These are phyloP conservation scores for Blastocystis sp. DNA, from an alignment of 352 stramenopile species.

Conservation along the genomic window DNA sequence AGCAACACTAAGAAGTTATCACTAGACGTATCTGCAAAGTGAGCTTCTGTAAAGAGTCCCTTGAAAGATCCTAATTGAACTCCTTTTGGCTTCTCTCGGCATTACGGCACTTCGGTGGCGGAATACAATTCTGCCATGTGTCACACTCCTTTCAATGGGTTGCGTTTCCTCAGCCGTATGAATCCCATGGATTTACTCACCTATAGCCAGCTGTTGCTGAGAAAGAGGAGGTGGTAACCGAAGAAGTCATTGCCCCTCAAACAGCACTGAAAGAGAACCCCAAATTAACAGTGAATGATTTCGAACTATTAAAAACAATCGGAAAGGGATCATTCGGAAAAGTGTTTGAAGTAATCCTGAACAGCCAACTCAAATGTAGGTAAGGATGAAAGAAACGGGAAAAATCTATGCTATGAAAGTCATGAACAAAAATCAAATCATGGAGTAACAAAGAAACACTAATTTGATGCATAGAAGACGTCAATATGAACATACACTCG, in stretches of 20 bases:
- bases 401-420: slow-evolving; percentile 94
- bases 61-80: too few species aligned
- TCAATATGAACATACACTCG: slow-evolving; percentile 80
- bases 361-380: slow-evolving; percentile 69
- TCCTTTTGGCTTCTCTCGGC: too few species aligned
- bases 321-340: slow-evolving; percentile 86
- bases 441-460: slow-evolving; percentile 73
- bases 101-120: too few species aligned
- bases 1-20: too few species aligned
- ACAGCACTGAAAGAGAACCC: slow-evolving; percentile 6
- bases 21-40: too few species aligned
- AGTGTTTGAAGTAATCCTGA: slow-evolving; percentile 74
- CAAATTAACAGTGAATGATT: slow-evolving; percentile 84
- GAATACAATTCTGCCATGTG: not conserved
- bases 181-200: not conserved
- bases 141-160: not conserved
- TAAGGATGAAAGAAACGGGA: slow-evolving; percentile 84
- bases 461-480: slow-evolving; percentile 72
- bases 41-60: too few species aligned
- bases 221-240: not conserved
- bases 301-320: slow-evolving; percentile 86
- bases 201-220: not conserved
- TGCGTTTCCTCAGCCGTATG: not conserved
- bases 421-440: slow-evolving; percentile 85
- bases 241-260: slow-evolving; percentile 1